Base-by-base conservation (phyloP, 371 early-diverging fungal species). In the Lichtheimia ornata region DNA sequence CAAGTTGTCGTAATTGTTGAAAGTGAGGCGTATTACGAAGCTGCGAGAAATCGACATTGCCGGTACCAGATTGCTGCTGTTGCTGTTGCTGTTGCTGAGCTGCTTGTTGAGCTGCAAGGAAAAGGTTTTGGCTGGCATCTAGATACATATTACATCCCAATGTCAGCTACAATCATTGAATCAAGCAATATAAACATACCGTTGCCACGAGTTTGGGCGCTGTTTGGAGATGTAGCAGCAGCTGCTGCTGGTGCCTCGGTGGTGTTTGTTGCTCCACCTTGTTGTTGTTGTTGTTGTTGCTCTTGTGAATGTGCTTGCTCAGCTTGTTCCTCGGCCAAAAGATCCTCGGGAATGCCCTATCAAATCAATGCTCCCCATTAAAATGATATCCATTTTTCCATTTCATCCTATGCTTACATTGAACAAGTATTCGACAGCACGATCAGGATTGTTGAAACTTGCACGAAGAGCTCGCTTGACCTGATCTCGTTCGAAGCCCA, bases 391-490 rank as follows among this genome's bases (percentile, higher is more conserved):
- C 35, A 11, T 35, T 11, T 11, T 35, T 24, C 5, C 5, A 25
- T 1, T 18, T 52, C 5, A n/a, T 18, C 28, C n/a, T 5, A 18
- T 24, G 6, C 51, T 57, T 79, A 92, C 97, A 56, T 81, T 95
- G 72, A 96, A 87, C 59, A 98, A 78, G 71, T 97, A 98, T 74
- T 98, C 98, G 6, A 93, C 96, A 28, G 98, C 98, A 60, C 98
- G 84, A 69, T 96, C 96, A 4, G 98, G 96, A 71, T 98, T 97
- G 76, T 97, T 97, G 74, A 90, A 97, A 66, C 94, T 94, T 15
- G 97, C 97, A 41, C 96, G 87, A 90, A 98, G 93, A 27, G 97
- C 97, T 58, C 79, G 74, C 51, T 87, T 85, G 63, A 94, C 92
- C 67, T 95, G 86, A 13, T 92, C 92, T 56, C 94, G 87, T 58